Percentiles rank a stretch among this genome's conserved stretches.
These are phyloP conservation scores for Paecilomyces niveus DNA, from an alignment of 2,329 filamentous ascomycete species.

Conservation along the genomic window DNA sequence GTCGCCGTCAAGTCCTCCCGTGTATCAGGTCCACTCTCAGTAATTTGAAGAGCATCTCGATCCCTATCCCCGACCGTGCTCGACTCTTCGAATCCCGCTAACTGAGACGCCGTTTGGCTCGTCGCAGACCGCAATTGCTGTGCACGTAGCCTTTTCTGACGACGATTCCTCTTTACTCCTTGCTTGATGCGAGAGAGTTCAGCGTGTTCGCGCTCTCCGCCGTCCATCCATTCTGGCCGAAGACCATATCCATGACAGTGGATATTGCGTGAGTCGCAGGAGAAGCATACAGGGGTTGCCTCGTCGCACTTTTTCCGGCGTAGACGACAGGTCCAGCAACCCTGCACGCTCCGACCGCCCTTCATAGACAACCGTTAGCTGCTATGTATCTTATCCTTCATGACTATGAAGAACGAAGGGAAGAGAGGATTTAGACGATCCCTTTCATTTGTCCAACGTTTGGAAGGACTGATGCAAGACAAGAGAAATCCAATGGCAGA, in stretches of 20 bases:
- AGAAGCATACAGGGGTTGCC: constrained; percentile 8
- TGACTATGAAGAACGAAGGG: not conserved
- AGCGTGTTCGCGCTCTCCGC: constrained; percentile 1
- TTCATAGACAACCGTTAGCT: not conserved
- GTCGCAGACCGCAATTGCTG: not conserved
- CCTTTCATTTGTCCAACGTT: not conserved
- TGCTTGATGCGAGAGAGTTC: not conserved
- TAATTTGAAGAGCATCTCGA: not conserved
- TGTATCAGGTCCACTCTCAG: not conserved
- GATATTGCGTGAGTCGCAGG: constrained; percentile 11
- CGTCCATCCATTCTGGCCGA: constrained; percentile 19
- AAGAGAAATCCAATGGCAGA: not conserved
- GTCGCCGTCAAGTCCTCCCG: not conserved
- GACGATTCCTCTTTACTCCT: not conserved
- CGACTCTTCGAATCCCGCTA: not conserved
- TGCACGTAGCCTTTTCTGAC: not conserved
- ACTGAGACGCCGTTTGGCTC: not conserved
- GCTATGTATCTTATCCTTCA: not conserved
- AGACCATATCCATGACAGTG: constrained; percentile 17
- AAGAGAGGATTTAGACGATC: not conserved
- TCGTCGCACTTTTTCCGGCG: constrained; percentile 15
- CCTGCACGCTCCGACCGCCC: not conserved
- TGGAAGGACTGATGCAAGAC: not conserved
- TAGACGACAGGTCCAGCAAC: constrained; percentile 19
- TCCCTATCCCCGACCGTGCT: not conserved